These are phyloP conservation scores for Schizothecium vesticola DNA, from an alignment of 495 filamentous ascomycete species.

Conservation along the genomic window DNA sequence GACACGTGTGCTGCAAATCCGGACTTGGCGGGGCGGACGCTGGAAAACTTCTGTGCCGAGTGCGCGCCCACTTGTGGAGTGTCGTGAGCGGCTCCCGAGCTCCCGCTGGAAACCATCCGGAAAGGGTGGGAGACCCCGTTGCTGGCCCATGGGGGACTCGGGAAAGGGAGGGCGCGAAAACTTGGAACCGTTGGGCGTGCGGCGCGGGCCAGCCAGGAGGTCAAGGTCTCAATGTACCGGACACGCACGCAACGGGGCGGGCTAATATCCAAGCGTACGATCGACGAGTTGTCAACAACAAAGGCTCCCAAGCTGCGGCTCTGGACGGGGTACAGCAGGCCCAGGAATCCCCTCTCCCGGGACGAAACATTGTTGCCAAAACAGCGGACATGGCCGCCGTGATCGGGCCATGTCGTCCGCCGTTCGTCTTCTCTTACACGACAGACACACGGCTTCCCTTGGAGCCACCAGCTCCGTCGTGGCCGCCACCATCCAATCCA, in stretches of 20 bases:
- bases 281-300: background rate
- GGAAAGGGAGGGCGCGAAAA: background rate
- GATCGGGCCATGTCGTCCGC: background rate
- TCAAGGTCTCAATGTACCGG: background rate
- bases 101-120: background rate
- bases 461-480: background rate
- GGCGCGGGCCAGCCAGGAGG: background rate
- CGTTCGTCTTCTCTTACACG: background rate
- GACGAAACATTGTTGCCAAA: background rate
- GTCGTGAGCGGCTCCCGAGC: background rate
- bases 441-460: background rate
- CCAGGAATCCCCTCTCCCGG: background rate
- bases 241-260: background rate
- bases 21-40: background rate
- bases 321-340: background rate
- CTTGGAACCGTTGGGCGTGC: background rate
- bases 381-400: background rate
- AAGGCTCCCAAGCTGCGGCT: background rate
- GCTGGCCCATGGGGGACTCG: background rate
- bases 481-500: background rate
- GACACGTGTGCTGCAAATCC: constrained; percentile 8
- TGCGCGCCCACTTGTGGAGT: background rate
- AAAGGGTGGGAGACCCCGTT: background rate
- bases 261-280: background rate
- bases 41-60: background rate